phyloP scores from a whole-genome alignment of 2,329 filamentous ascomycete genomes.

The Trichoderma atroviride region DNA sequence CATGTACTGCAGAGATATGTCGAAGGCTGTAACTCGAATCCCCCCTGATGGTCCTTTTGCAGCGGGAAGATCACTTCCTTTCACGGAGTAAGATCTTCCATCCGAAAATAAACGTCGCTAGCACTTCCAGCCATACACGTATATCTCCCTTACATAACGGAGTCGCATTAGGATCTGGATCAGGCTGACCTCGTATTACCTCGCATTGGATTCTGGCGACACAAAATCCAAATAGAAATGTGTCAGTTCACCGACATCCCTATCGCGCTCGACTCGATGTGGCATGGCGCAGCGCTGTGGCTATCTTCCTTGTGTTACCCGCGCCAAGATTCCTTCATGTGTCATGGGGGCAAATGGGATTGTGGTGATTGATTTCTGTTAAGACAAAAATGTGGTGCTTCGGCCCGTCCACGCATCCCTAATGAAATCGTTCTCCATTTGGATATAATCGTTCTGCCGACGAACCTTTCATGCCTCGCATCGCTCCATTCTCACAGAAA shows the following conservation, averaged over 20 bases:
- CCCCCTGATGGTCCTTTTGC: not conserved
- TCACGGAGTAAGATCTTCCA: not conserved
- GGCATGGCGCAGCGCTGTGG: not conserved
- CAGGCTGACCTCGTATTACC: not conserved
- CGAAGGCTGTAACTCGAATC: not conserved
- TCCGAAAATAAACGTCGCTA: not conserved
- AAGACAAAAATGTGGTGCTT: not conserved
- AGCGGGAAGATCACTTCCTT: not conserved
- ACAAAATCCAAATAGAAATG: not conserved
- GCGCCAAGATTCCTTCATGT: conserved; percentile 11
- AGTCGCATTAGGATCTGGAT: not conserved
- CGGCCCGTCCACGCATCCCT: not conserved
- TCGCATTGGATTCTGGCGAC: not conserved
- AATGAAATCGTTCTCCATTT: not conserved
- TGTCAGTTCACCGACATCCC: not conserved
- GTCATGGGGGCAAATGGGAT: not conserved
- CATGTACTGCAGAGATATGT: not conserved
- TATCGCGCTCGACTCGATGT: not conserved
- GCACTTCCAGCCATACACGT: not conserved
- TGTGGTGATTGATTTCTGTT: not conserved
- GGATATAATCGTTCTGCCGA: not conserved
- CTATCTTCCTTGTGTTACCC: not conserved
- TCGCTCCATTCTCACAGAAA: not conserved
- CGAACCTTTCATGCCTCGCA: not conserved
- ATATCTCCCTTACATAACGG: not conserved